Evolutionary conservation across 495 filamentous ascomycete genomes (phyloP).

Genomic region (Xylaria longipes): DNA sequence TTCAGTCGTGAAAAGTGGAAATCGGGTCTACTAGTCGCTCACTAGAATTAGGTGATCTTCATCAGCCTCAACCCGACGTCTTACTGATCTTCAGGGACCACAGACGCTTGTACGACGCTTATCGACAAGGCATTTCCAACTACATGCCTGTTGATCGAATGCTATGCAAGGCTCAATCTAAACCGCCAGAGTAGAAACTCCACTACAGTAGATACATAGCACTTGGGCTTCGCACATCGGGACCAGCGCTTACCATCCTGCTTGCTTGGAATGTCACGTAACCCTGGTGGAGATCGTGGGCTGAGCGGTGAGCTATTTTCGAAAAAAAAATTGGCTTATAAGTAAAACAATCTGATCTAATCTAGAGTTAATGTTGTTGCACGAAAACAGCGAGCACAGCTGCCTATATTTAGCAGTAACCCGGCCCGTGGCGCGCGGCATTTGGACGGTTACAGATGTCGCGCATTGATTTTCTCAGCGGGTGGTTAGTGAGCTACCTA

Average conservation of each 20-base stretch:
- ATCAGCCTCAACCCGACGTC: not conserved
- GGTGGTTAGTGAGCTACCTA: not conserved
- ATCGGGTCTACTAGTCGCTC: slow-evolving; percentile 16
- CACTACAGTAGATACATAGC: not conserved
- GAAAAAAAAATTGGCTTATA: not conserved
- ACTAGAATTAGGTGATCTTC: slow-evolving; percentile 9
- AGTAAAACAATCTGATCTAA: not conserved
- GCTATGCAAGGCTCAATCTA: not conserved
- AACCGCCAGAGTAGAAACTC: not conserved
- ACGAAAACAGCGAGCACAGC: not conserved
- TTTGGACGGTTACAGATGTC: not conserved
- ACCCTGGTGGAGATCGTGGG: not conserved
- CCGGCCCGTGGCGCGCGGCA: slow-evolving; percentile 5
- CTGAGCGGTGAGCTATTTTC: not conserved
- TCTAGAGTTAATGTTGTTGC: not conserved
- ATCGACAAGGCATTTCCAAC: not conserved
- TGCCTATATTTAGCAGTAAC: slow-evolving; percentile 3
- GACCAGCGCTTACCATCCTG: not conserved
- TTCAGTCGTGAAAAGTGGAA: not conserved
- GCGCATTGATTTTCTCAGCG: not conserved
- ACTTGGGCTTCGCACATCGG: not conserved
- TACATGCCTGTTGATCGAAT: not conserved
- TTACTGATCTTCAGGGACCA: slow-evolving; percentile 18
- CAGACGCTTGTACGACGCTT: not conserved
- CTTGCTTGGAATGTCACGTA: not conserved